Evolutionary conservation across 495 filamentous ascomycete genomes (phyloP).

Genomic region (Aspergillus bertholletiae): DNA sequence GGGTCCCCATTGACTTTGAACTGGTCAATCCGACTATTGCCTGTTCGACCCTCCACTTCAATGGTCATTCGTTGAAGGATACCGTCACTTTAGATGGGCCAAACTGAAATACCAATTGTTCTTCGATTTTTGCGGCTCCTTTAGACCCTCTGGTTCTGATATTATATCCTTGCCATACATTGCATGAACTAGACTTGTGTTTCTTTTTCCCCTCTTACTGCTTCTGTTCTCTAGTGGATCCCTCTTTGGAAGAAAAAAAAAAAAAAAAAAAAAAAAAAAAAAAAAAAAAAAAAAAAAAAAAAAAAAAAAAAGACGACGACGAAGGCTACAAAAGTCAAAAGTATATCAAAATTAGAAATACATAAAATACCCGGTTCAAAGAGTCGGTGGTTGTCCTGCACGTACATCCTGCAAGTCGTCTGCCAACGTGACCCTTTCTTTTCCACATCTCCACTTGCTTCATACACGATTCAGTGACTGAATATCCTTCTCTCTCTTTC

Average conservation of each 20-base stretch:
- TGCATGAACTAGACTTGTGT: conserved; percentile 14
- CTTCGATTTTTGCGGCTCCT: conserved; percentile 14
- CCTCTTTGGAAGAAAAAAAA: conserved; percentile 4
- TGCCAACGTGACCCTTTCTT: conserved; percentile 17
- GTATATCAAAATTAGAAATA: conserved; percentile 4
- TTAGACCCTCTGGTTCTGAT: conserved; percentile 5
- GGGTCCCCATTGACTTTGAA: background rate
- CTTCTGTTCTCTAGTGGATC: conserved; percentile 3
- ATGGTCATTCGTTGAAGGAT: background rate
- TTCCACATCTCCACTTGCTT: conserved; percentile 14
- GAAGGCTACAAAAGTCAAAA: conserved; percentile 14
- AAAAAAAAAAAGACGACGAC: conserved; percentile 13
- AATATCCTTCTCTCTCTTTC: background rate
- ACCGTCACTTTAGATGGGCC: background rate
- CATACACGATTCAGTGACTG: conserved; percentile 9
- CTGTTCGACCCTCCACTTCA: background rate
- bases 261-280: conserved; percentile 15
- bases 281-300: conserved; percentile 13
- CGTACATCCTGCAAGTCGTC: conserved; percentile 7
- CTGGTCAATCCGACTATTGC: background rate
- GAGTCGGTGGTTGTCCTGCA: background rate
- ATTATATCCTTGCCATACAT: conserved; percentile 12
- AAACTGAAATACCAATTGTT: background rate
- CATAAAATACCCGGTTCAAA: conserved; percentile 26
- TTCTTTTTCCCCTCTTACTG: conserved; percentile 1